Base-by-base conservation (phyloP, 768 basidiomycete species). In the Tephrocybe rancida region DNA sequence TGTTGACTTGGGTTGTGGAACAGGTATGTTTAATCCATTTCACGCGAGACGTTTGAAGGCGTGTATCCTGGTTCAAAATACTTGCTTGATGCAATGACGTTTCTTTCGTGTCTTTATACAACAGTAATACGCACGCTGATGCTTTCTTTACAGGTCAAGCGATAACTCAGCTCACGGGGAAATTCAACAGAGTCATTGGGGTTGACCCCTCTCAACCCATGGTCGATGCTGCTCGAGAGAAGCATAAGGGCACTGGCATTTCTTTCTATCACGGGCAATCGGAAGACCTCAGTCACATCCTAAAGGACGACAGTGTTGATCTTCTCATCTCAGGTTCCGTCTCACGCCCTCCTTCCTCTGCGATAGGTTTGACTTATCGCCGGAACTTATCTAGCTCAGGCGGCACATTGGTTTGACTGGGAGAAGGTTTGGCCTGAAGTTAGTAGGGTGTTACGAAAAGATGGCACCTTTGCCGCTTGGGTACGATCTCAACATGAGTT, bases 341-440 rank as follows among this genome's bases (percentile, higher is more conserved):
- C 44, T 30, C 22, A 29, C 38, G 26, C n/a, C 34, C 19, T 21
- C 9, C 46, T 26, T 14, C 10, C 10, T 48, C 42, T 44, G 25
- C 26, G 30, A 3, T 25, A 52, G 21, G 18, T 26, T 16, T 24
- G n/a, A 37, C 25, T 24, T 54, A 18, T 19, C 34, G 10, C 16
- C 21, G 26, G 13, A 26, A 0, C n/a, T 22, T 25, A 22, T 41
- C 5, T 44, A 90, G 90, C 87, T 1, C 90, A 90, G 69, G 84
- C 90, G 0, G 82, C 82, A 2, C 91, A 93, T 63, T 92, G 90
- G 90, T 93, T 92, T 62, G 78, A 92, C 61, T 89, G 85, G 80
- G 66, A 69, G 5, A 82, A 79, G 59, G 74, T 87, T 6, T 93
- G 90, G 88, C 80, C 78, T 3, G 86, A 92, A 67, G 71, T 83